These are phyloP conservation scores for Paramarasmius palmivorus DNA, from an alignment of 1,284 basidiomycete species.

Conservation along the genomic window DNA sequence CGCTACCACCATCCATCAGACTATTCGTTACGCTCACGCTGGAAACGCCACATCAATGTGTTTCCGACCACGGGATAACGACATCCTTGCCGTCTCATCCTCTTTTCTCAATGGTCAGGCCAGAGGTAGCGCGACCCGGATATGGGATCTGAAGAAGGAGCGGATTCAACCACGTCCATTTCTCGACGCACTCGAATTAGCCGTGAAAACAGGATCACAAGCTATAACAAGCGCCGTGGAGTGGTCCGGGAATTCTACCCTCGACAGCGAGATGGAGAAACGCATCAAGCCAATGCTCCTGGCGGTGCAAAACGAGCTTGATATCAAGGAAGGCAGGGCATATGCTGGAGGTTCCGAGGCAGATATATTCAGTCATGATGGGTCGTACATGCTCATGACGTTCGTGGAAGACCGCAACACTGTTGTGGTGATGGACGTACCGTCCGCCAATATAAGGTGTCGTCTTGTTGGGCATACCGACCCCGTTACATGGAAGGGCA, in stretches of 20 bases:
- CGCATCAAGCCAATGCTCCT: background rate
- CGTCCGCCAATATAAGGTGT: constrained; percentile 6
- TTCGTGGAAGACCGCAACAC: background rate
- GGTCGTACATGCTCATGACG: constrained; percentile 6
- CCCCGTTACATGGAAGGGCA: constrained; percentile 12
- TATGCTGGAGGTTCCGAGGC: constrained; percentile 7
- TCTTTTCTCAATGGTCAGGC: no score
- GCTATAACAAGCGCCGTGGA: background rate
- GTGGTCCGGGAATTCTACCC: no score
- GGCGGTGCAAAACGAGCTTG: constrained; percentile 1
- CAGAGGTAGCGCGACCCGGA: background rate
- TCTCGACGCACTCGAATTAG: background rate
- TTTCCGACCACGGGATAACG: constrained; percentile 8
- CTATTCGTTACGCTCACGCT: background rate
- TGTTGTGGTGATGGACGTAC: constrained; percentile 11
- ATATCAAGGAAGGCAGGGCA: constrained; percentile 1
- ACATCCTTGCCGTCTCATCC: background rate
- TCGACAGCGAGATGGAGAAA: no score
- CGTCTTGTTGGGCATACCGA: constrained; percentile 12
- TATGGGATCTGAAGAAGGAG: background rate
- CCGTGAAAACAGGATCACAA: background rate
- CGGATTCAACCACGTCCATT: background rate
- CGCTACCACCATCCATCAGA: constrained; percentile 2
- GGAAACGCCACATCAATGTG: background rate
- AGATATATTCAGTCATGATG: constrained; percentile 14